Conservation (phyloP, 768 basidiomycete species). For the Tylopilus felleus region DNA sequence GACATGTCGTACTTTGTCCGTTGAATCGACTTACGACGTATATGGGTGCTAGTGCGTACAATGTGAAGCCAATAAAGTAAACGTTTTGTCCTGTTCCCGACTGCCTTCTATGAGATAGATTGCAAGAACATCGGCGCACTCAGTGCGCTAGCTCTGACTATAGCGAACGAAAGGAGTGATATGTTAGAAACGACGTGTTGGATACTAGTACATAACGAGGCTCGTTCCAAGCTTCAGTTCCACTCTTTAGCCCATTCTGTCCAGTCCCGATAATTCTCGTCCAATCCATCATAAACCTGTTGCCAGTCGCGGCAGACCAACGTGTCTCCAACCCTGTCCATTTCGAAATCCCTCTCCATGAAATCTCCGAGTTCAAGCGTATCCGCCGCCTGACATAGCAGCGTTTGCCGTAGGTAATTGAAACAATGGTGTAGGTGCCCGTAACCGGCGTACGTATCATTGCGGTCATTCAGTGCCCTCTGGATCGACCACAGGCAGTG, state of each 20-base stretch:
- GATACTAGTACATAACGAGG: neutral
- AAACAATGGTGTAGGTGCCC: slow-evolving; percentile 13
- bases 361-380: slow-evolving; percentile 16
- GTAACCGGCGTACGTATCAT: slow-evolving; percentile 6
- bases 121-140: no score
- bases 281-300: slow-evolving; percentile 1
- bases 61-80: no score
- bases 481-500: slow-evolving; percentile 16
- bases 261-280: slow-evolving; percentile 7
- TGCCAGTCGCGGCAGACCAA: slow-evolving; percentile 12
- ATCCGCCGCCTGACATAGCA: slow-evolving; percentile 16
- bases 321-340: slow-evolving; percentile 11
- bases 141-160: no score
- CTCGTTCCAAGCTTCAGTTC: slow-evolving; percentile 2
- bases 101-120: no score
- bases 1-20: neutral
- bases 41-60: no score
- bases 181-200: neutral
- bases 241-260: slow-evolving; percentile 9
- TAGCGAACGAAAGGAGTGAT: no score
- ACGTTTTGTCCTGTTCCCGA: no score
- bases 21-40: neutral
- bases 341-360: slow-evolving; percentile 11
- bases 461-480: slow-evolving; percentile 7
- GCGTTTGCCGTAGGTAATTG: slow-evolving; percentile 12